Base-by-base conservation (phyloP, 768 basidiomycete genomes). In the Termitomyces sp. region DNA sequence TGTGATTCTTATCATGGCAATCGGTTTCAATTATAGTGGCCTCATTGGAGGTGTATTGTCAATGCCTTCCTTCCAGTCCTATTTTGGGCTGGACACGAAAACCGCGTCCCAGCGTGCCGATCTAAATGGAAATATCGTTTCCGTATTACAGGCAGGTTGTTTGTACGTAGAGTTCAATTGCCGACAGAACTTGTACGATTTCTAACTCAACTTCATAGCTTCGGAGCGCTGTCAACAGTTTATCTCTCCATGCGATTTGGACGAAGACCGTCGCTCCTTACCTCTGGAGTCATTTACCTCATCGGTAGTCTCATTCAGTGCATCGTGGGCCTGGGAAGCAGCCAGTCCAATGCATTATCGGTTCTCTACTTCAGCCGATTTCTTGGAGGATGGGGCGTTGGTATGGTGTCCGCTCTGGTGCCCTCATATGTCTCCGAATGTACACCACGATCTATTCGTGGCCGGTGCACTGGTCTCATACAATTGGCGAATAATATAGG, bases 371-470 rank as follows among this genome's bases (percentile, higher is more conserved):
- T 77, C 61, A 72, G 78, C 53, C 75, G 83, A 4, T 87, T 86
- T 68, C 55, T 88, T 0, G 77, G 80, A 6, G 86, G 87, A 20
- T 71, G 86, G 51, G 85, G 86, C 7, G 76, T 86, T 29, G 83
- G 84, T 15, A 78, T 80, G 74, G 73, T 77, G 7, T 75, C 77
- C 1, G 78, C 80, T 4, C 66, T 82, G 1, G 75, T 80, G 5
- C 81, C 81, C 13, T 71, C 78, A 0, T 83, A 82, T 48, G 72
- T 81, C 10, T 81, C 80, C 1, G 82, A 83, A 64, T 81, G 74
- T 49, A 73, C 75, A 3, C 81, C 81, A 2, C 74, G 68, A 53
- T 64, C 68, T 15, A 80, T 83, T 45, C 73, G 81, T 36, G 81
- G 81, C 2, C 72, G 81, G 7, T 80, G 80, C 54, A 80, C 81